Percentiles rank a stretch among this genome's conserved stretches.
These are phyloP conservation scores for Arabis hirsuta DNA, from an alignment of 345 rosid genomes.

Conservation along the genomic window DNA sequence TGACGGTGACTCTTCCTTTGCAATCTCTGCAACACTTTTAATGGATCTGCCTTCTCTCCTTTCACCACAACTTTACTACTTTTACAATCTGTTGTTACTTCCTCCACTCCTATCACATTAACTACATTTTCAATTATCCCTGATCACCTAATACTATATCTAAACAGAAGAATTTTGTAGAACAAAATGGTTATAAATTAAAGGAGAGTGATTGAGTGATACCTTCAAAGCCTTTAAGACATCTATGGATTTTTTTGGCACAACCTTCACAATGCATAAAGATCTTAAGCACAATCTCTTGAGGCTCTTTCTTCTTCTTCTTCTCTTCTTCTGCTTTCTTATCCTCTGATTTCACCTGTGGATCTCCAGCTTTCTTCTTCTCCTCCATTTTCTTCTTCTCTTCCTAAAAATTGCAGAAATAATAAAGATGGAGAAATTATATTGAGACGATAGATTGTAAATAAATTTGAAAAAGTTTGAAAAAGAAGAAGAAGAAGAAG, in stretches of 20 bases:
- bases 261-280: conserved; percentile 99
- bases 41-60: conserved; percentile 93
- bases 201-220: neutral
- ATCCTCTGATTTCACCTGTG: conserved; percentile 58
- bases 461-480: conserved; percentile 31
- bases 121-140: conserved; percentile 3
- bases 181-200: neutral
- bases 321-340: conserved; percentile 51
- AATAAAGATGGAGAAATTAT: neutral
- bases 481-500: neutral
- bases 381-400: conserved; percentile 39
- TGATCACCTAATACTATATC: neutral
- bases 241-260: conserved; percentile 78
- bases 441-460: conserved; percentile 1
- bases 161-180: too few relatives aligned
- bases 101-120: conserved; percentile 70
- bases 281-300: conserved; percentile 73
- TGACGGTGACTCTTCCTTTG: conserved; percentile 83
- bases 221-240: conserved; percentile 88
- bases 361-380: conserved; percentile 51
- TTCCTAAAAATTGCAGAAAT: conserved; percentile 24
- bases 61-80: conserved; percentile 82
- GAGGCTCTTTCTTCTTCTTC: conserved; percentile 54
- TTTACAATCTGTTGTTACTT: conserved; percentile 82
- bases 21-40: conserved; percentile 76